Evolutionary conservation across 1,139 yeast genomes (phyloP).

Genomic region (Chernovozyma sophiae-reginae): DNA sequence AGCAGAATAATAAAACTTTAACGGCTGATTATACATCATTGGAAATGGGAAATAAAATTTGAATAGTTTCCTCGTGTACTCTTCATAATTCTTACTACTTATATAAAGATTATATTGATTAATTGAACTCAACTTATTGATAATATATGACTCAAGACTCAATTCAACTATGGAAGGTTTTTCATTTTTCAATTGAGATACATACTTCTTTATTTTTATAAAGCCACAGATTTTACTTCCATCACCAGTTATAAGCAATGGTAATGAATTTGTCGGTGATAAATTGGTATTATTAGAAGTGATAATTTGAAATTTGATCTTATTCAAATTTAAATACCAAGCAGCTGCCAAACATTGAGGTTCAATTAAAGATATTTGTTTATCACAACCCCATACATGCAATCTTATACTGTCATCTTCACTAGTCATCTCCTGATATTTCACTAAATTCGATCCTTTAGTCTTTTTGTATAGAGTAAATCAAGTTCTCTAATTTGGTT

Average conservation of each 20-base stretch:
- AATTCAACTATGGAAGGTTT: constrained; percentile 18
- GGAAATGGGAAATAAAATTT: constrained; percentile 68
- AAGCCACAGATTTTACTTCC: constrained; percentile 8
- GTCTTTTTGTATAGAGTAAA: not conserved
- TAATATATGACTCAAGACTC: constrained; percentile 27
- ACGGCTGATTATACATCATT: constrained; percentile 77
- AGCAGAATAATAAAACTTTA: constrained; percentile 50
- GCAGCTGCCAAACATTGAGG: constrained; percentile 38
- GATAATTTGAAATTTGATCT: constrained; percentile 29
- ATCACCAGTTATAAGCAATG: constrained; percentile 34
- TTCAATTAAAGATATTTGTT: constrained; percentile 30
- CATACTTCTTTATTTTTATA: not conserved
- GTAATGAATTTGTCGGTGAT: constrained; percentile 51
- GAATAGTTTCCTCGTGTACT: constrained; percentile 59
- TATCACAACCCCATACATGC: constrained; percentile 56
- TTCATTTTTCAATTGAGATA: not conserved
- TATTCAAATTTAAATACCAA: constrained; percentile 25
- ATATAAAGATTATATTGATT: constrained; percentile 62
- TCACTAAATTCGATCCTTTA: not conserved
- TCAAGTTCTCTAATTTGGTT: too few relatives aligned
- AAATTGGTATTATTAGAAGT: constrained; percentile 59
- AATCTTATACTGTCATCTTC: constrained; percentile 23
- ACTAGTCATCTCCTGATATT: not conserved
- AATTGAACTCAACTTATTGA: constrained; percentile 40
- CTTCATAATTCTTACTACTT: constrained; percentile 59